Evolutionary conservation across 2,329 filamentous ascomycete species (phyloP).

Genomic region (Colletotrichum zoysiae): DNA sequence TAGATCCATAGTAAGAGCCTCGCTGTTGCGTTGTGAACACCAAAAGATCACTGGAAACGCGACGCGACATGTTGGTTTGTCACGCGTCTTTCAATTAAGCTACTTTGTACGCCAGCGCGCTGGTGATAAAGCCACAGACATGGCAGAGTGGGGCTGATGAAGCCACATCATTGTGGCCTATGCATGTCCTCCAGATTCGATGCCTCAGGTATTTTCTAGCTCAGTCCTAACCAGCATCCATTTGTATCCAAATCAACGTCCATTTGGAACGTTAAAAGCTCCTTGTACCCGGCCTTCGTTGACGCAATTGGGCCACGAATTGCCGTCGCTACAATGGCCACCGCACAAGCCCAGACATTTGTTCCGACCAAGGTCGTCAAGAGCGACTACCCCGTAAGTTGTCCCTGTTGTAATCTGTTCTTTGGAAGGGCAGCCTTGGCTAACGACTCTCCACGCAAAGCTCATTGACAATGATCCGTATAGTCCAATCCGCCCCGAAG

Average conservation of each 20-base stretch:
- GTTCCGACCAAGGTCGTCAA: constrained; percentile 80
- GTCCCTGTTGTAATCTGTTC: constrained; percentile 27
- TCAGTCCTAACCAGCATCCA: constrained; percentile 23
- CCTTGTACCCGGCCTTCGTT: constrained; percentile 13
- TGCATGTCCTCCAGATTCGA: not conserved
- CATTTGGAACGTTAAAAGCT: not conserved
- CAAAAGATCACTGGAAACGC: not conserved
- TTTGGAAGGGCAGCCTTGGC: constrained; percentile 41
- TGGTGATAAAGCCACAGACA: not conserved
- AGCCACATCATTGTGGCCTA: constrained; percentile 3
- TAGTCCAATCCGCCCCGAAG: constrained; percentile 2
- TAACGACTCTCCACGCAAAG: constrained; percentile 63
- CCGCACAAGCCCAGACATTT: constrained; percentile 58
- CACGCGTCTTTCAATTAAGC: constrained; percentile 22
- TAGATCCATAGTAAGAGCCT: constrained; percentile 9
- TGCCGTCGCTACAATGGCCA: constrained; percentile 41
- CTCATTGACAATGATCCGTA: constrained; percentile 96
- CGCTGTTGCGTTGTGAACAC: not conserved
- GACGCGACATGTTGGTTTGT: not conserved
- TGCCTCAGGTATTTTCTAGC: constrained; percentile 29
- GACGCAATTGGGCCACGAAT: constrained; percentile 30
- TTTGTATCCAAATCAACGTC: constrained; percentile 25
- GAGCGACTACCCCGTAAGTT: constrained; percentile 87
- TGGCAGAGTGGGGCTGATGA: not conserved
- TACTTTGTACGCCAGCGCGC: not conserved